A percentile compares a stretch with the other conserved stretches of the same genome.
Conservation (phyloP, 495 filamentous ascomycete genomes). For the Aspergillus panamensis region DNA sequence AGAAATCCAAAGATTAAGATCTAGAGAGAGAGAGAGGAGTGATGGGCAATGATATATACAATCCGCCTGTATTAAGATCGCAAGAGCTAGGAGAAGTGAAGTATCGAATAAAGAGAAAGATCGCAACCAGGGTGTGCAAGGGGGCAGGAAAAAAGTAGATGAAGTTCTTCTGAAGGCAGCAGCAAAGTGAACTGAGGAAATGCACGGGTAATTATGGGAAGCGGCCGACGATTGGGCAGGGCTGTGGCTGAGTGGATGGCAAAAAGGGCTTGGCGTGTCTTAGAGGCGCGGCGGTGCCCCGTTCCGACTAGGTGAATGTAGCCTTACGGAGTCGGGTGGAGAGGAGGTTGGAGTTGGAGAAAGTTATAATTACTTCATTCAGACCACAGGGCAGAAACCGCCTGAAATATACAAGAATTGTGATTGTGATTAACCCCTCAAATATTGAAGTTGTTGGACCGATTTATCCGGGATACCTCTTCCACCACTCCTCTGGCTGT, state of each 20-base stretch:
- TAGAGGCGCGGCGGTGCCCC: not conserved
- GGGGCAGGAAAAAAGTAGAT: slow-evolving; percentile 6
- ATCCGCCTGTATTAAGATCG: not conserved
- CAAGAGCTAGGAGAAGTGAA: not conserved
- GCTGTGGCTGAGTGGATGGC: slow-evolving; percentile 18
- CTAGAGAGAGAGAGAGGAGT: not conserved
- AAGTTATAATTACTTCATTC: not conserved
- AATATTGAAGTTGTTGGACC: too few species aligned
- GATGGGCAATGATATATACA: not conserved
- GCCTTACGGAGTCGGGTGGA: slow-evolving; percentile 6
- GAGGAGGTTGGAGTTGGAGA: slow-evolving; percentile 1
- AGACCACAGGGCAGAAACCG: not conserved
- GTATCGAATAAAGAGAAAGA: slow-evolving; percentile 9
- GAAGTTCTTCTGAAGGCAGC: slow-evolving; percentile 24
- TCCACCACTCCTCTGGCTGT: too few species aligned
- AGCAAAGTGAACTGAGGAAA: slow-evolving; percentile 16
- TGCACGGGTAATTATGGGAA: not conserved
- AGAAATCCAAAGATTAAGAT: not conserved
- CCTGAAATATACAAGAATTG: too few species aligned
- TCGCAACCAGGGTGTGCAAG: slow-evolving; percentile 10
- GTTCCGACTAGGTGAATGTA: slow-evolving; percentile 2
- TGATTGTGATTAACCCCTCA: too few species aligned
- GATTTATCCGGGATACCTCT: too few species aligned
- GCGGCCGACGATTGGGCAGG: slow-evolving; percentile 4
- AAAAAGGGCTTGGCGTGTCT: slow-evolving; percentile 16